Base-by-base conservation (phyloP, 345 rosid species). In the Camelina laxa region DNA sequence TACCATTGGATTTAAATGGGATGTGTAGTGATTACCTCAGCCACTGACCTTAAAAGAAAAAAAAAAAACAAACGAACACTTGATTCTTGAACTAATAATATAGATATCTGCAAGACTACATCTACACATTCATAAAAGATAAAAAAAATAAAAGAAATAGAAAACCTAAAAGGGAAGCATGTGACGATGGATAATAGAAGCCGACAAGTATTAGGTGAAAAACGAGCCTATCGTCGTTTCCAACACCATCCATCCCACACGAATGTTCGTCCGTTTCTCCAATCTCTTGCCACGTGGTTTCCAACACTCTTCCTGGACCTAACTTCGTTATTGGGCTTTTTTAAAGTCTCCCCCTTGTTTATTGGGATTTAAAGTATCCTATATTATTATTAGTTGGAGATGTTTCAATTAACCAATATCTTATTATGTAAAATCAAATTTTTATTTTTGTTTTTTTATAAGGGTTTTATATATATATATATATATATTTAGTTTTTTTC, bases 121-220 rank as follows among this genome's bases (percentile, higher is more conserved):
- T 33, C 36, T 33, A 33, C 42, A 38, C 42, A 38, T 38, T 3
- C 14, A 48, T 17, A 49, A 13, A 64, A 56, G 4, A 16, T 38
- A 35, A 55, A 2, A 38, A 35, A 55, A 2, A 38, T 38, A 38
- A 38, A 38, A 2, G 0, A 9, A 9, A 2, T 2, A 55, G 47
- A 75, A 35, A 69, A 12, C 31, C 59, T 63, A 44, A 62, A 61
- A 69, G 50, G 49, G 59, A 35, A 69, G 70, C 80, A 50, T 77
- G 80, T 71, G 80, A 70, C 61, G 64, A 1, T 71, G 47, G 62
- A 47, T 58, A 67, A 45, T 71, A 50, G 62, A 77, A 77, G 76
- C 80, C 76, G 76, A 77, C 80, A 77, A 77, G 76, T 51, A n/a
- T 77, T 71, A 65, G 80, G 72, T 77, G 76, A 27, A 41, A 49